A percentile compares a stretch with the other conserved stretches of the same genome.
Evolutionary conservation across 768 basidiomycete species (phyloP).

Genomic region (Tricholoma terreum): DNA sequence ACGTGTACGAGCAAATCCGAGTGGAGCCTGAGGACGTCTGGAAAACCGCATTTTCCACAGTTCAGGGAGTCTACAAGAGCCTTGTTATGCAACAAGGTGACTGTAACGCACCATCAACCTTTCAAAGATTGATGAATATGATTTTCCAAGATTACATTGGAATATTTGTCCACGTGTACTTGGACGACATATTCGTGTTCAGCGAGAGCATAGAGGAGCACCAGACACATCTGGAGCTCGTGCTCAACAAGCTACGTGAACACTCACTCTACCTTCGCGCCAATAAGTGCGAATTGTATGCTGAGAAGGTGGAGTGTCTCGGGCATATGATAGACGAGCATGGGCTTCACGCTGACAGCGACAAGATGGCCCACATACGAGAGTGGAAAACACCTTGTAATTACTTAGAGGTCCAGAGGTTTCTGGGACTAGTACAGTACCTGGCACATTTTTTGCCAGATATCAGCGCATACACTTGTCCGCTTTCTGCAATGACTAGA

Average conservation of each 20-base stretch:
- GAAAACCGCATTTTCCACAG: no score
- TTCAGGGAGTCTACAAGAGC: no score
- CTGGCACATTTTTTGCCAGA: background rate
- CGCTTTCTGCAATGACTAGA: background rate
- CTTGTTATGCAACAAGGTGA: background rate
- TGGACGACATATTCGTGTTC: background rate
- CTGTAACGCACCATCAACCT: background rate
- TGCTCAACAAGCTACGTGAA: background rate
- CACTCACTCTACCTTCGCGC: background rate
- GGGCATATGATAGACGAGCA: background rate
- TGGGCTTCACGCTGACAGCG: background rate
- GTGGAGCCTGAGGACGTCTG: background rate
- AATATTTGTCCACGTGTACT: background rate
- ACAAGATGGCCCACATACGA: background rate
- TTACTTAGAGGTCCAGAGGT: background rate
- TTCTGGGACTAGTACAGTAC: background rate
- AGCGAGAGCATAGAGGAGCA: background rate
- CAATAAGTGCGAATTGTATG: background rate
- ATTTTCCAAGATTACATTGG: background rate
- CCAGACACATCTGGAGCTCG: background rate
- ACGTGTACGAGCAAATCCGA: background rate
- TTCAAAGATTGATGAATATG: background rate
- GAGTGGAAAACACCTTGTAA: background rate
- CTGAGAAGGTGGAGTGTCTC: background rate
- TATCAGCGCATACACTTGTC: background rate